Evolutionary conservation across 768 basidiomycete genomes (phyloP), one percentile per base, ranked within the genome.

Genomic region (Holtermanniella nyarrowii): DNA sequence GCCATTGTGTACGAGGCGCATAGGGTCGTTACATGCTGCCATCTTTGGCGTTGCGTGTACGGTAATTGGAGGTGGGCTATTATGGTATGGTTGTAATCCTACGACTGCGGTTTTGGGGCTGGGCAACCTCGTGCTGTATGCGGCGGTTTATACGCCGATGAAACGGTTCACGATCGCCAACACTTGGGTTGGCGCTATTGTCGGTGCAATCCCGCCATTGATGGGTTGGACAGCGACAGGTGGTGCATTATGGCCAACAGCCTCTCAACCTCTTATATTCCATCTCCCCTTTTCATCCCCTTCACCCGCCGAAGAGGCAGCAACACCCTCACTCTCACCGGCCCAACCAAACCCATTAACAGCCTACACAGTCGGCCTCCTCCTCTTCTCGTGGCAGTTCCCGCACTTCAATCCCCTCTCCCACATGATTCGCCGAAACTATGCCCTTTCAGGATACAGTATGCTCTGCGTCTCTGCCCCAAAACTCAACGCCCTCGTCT

Each of bases 201-300:
- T 99, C 2, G 95, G 95, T 26, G 90, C 77, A 0, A 76, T 96
- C 3, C 95, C 95, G 4, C 90, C 93, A 1, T 73, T 99, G 46
- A 96, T 99, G 86, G 95, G 95, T 40, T 99, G 95, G 95, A 83
- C 93, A 5, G 95, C 95, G 1, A 87, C 86, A 52, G 91, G 90
- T 0, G 88, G 86, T 20, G 75, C 78, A 14, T 69, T 93, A 7
- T 73, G 86, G 54, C 86, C 86, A 0, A 77, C 78, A n/a, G 53
- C 78, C 0, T 71, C 76, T 24, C 77, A 84, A 59, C 80, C 84
- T 0, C 54, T 82, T 44, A 72, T 78, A 22, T 62, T 81, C 69
- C 78, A 83, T 48, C 84, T 84, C 2, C 70, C 80, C 1, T 79
- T 82, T 67, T 7, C 31, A 7, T 37, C 31, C 16, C 71, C 85